phyloP scores from a whole-genome alignment of 495 filamentous ascomycete genomes.

The Apiosordaria backusii region DNA sequence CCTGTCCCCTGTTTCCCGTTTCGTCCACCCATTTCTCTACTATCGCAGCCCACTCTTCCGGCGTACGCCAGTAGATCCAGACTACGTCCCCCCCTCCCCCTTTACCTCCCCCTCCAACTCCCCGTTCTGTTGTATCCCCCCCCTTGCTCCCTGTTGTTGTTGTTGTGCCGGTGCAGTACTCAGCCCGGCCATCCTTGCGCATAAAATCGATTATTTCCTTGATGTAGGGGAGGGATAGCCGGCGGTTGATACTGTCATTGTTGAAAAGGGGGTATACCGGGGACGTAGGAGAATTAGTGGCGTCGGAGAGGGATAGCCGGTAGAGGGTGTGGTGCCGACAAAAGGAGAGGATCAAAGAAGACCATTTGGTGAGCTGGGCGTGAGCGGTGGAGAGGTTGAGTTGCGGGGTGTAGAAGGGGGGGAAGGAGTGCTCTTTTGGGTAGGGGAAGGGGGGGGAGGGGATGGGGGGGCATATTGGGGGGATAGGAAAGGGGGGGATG shows the following conservation, averaged over 20 bases:
- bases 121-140: constrained; percentile 45
- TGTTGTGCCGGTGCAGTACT: constrained; percentile 61
- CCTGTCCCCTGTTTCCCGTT: constrained; percentile 45
- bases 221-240: constrained; percentile 59
- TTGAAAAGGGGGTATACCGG: constrained; percentile 45
- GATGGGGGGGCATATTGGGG: neutral
- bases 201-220: constrained; percentile 71
- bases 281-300: neutral
- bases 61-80: constrained; percentile 48
- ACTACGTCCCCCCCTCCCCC: constrained; percentile 33
- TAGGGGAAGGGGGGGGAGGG: constrained; percentile 36
- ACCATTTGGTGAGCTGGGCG: constrained; percentile 80
- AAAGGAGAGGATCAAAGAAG: constrained; percentile 78
- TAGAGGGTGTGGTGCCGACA: constrained; percentile 71
- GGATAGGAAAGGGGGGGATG: neutral
- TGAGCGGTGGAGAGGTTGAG: constrained; percentile 69
- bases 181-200: constrained; percentile 61
- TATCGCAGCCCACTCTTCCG: constrained; percentile 47
- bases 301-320: constrained; percentile 61
- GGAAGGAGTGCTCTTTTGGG: constrained; percentile 59
- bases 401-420: constrained; percentile 77
- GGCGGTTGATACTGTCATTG: constrained; percentile 51
- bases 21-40: constrained; percentile 47
- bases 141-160: no score
- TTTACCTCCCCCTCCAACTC: constrained; percentile 47